These are phyloP conservation scores for Gracilaria vermiculophylla DNA, from an alignment of 23 red algal genomes.

Conservation along the genomic window DNA sequence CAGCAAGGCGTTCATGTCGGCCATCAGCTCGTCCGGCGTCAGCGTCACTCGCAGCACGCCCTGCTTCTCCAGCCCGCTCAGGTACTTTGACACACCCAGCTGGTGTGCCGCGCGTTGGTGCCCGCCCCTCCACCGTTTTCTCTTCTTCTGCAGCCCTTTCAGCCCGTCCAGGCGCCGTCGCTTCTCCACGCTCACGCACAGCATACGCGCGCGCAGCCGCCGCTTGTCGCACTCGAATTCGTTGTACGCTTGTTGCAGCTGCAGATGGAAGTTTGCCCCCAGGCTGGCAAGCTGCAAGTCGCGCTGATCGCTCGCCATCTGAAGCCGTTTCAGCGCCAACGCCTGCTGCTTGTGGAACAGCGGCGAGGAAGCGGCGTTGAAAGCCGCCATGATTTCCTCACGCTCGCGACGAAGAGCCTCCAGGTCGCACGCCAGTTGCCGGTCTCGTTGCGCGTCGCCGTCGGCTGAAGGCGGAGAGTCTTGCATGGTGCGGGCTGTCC, in stretches of 20 bases:
- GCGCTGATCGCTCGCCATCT: constrained; percentile 28
- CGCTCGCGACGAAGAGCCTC: background rate
- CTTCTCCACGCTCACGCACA: constrained; percentile 12
- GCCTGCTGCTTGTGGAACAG: background rate
- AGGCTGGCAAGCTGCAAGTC: constrained; percentile 37
- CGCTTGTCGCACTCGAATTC: constrained; percentile 47
- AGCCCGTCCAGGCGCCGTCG: constrained; percentile 1
- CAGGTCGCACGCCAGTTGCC: background rate
- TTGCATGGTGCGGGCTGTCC: background rate
- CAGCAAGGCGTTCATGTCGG: constrained; percentile 29
- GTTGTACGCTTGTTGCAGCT: constrained; percentile 54
- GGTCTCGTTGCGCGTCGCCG: background rate
- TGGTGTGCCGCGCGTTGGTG: background rate
- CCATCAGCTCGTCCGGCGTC: constrained; percentile 65
- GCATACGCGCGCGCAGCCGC: constrained; percentile 18
- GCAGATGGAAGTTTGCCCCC: constrained; percentile 19
- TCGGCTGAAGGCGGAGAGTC: background rate
- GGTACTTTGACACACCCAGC: background rate
- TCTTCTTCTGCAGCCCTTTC: background rate
- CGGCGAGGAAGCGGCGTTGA: background rate
- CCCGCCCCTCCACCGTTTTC: background rate
- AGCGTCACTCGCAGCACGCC: constrained; percentile 50
- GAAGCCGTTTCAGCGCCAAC: constrained; percentile 11
- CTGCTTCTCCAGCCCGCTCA: constrained; percentile 42
- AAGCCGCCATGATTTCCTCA: background rate